phyloP scores from a whole-genome alignment of 139 green algal species.

The Haematococcus lacustris region DNA sequence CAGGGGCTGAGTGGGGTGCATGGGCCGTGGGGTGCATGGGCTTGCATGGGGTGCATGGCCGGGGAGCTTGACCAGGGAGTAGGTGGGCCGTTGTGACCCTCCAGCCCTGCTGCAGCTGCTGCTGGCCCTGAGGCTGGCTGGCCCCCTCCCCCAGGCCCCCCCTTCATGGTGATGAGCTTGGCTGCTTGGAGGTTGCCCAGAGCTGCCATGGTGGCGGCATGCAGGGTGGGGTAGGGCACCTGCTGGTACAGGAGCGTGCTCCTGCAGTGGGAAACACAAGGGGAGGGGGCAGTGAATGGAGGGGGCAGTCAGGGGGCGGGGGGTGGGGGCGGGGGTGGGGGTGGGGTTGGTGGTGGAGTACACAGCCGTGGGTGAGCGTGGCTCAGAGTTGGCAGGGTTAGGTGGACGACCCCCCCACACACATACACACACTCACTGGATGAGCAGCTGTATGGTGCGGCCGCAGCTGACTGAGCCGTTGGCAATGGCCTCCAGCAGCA shows the following conservation, averaged over 20 bases:
- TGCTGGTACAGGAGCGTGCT: neutral
- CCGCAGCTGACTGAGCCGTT: constrained; percentile 28
- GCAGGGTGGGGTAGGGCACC: neutral
- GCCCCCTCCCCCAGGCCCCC: too few species aligned
- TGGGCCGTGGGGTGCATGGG: too few species aligned
- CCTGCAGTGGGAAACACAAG: neutral
- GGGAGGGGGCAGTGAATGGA: neutral
- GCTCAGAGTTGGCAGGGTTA: neutral
- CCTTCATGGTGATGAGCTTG: neutral
- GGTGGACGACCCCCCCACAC: neutral
- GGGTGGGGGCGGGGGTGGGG: too few species aligned
- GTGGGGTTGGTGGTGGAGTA: too few species aligned
- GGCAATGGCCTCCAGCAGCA: constrained; percentile 55
- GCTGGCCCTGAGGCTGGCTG: too few species aligned
- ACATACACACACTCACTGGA: constrained; percentile 17
- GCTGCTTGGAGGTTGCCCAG: constrained; percentile 1
- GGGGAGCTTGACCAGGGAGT: too few species aligned
- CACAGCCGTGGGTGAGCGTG: too few species aligned
- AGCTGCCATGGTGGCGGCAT: neutral
- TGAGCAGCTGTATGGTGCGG: constrained; percentile 31
- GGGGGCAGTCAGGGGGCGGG: neutral
- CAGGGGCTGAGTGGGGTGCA: too few species aligned
- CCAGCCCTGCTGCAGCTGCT: too few species aligned
- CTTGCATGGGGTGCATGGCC: too few species aligned
- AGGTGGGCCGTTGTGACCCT: too few species aligned